Evolutionary conservation across 2,329 filamentous ascomycete genomes (phyloP).

Genomic region (Neurospora sp.): DNA sequence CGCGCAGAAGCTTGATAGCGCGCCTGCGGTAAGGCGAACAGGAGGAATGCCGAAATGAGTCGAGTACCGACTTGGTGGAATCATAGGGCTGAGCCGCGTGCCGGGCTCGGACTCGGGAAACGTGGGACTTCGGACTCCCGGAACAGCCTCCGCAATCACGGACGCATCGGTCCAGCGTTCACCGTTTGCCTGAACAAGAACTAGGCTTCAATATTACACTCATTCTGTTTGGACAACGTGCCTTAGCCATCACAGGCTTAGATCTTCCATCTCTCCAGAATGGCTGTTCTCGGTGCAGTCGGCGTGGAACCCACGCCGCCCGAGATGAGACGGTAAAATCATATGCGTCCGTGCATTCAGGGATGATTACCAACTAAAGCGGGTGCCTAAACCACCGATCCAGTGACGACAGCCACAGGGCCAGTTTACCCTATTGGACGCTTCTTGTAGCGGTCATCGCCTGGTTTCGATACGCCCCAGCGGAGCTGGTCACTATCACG

Average conservation of each 20-base stretch:
- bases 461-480: background rate
- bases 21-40: background rate
- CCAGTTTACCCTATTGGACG: background rate
- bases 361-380: background rate
- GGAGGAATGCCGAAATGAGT: background rate
- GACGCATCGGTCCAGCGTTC: background rate
- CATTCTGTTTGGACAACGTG: background rate
- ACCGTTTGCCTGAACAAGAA: background rate
- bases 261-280: background rate
- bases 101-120: background rate
- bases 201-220: background rate
- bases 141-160: background rate
- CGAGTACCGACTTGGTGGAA: background rate
- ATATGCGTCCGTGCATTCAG: background rate
- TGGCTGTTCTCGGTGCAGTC: background rate
- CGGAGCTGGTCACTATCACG: background rate
- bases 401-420: background rate
- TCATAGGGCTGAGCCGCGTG: background rate
- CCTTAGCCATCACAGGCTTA: background rate
- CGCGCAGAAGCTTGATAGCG: background rate
- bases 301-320: background rate
- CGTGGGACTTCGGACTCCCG: background rate
- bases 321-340: background rate
- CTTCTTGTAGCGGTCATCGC: background rate
- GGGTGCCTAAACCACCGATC: background rate